These are phyloP conservation scores for Metschnikowia lachancei DNA, from an alignment of 805 yeast genomes.

Conservation along the genomic window DNA sequence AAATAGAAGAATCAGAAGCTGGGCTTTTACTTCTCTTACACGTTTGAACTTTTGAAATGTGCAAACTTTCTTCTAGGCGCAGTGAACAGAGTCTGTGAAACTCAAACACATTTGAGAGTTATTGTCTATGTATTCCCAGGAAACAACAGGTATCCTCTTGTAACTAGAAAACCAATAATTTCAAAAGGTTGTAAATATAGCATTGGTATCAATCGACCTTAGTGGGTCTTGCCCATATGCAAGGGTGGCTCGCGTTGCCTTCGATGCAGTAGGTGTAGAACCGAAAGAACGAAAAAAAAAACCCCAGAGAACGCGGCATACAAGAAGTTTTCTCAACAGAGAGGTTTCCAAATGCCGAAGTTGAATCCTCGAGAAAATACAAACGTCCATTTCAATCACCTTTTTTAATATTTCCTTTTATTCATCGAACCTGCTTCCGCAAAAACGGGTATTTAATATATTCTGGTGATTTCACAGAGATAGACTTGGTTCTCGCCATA, in stretches of 20 bases:
- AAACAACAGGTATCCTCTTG: too few relatives aligned
- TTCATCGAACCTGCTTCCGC: neutral
- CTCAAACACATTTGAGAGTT: too few relatives aligned
- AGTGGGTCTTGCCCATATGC: neutral
- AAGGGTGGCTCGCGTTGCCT: constrained; percentile 5
- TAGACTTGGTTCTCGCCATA: neutral
- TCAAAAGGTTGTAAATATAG: too few relatives aligned
- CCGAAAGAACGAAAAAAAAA: constrained; percentile 2
- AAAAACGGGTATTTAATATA: neutral
- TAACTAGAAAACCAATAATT: too few relatives aligned
- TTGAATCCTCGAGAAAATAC: neutral
- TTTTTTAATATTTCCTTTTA: neutral
- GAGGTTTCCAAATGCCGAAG: constrained; percentile 6
- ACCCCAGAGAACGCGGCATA: constrained; percentile 9
- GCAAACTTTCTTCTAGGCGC: too few relatives aligned
- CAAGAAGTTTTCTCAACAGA: neutral
- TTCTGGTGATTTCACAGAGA: neutral
- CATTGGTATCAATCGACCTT: too few relatives aligned
- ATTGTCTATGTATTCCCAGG: too few relatives aligned
- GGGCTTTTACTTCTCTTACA: too few relatives aligned
- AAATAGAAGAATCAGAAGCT: too few relatives aligned
- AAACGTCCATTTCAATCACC: neutral
- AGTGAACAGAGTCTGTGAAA: too few relatives aligned
- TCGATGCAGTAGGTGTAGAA: constrained; percentile 9
- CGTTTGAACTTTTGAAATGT: too few relatives aligned